Evolutionary conservation across 305 asterid genomes (phyloP).

Genomic region (Rubia balearica): DNA sequence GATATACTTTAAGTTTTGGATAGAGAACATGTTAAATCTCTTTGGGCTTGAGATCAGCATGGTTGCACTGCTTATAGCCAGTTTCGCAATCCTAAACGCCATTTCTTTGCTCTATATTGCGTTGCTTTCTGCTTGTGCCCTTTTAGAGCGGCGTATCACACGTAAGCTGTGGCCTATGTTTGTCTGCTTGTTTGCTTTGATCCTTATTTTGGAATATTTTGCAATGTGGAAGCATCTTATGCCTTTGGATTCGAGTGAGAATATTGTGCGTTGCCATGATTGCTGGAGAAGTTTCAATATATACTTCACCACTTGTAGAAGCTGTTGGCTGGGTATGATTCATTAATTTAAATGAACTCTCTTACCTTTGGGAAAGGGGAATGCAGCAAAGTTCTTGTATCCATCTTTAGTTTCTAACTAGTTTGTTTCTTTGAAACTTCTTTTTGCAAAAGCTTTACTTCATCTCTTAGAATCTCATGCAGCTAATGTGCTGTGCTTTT

Average conservation of each 20-base stretch:
- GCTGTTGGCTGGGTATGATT: slow-evolving; percentile 91
- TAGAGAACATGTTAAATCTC: slow-evolving; percentile 92
- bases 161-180: slow-evolving; percentile 80
- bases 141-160: slow-evolving; percentile 63
- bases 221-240: slow-evolving; percentile 74
- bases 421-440: background rate
- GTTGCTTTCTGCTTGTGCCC: slow-evolving; percentile 80
- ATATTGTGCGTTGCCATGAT: slow-evolving; percentile 65
- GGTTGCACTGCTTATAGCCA: slow-evolving; percentile 78
- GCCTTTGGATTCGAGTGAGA: slow-evolving; percentile 36
- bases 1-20: slow-evolving; percentile 90
- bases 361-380: background rate
- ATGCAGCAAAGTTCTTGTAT: background rate
- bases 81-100: slow-evolving; percentile 87
- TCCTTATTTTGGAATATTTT: slow-evolving; percentile 78
- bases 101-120: slow-evolving; percentile 74
- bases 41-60: slow-evolving; percentile 98
- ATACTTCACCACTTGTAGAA: slow-evolving; percentile 52
- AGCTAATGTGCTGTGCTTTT: slow-evolving; percentile 14
- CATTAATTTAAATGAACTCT: slow-evolving; percentile 15
- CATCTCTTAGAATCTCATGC: background rate
- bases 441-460: background rate
- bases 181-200: slow-evolving; percentile 63
- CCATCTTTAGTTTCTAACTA: background rate
- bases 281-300: slow-evolving; percentile 75